These are phyloP conservation scores for Calonectria fujianensis DNA, from an alignment of 2,329 filamentous ascomycete species.

Conservation along the genomic window DNA sequence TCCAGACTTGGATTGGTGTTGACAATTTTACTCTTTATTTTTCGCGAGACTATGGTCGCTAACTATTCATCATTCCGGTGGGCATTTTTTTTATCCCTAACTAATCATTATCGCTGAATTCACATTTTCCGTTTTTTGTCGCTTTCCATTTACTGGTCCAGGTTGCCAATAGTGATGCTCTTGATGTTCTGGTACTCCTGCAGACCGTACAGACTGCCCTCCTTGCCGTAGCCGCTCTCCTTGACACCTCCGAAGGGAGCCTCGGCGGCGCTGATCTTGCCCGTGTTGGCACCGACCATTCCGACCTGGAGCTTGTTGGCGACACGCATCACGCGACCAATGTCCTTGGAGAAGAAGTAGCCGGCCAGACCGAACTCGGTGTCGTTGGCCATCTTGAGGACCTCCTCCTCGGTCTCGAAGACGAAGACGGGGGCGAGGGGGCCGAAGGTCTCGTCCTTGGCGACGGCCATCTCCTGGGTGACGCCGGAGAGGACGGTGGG, in stretches of 20 bases:
- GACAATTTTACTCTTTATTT: constrained; percentile 36
- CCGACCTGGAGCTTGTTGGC: constrained; percentile 76
- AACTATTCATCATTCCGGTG: constrained; percentile 39
- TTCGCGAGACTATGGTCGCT: constrained; percentile 25
- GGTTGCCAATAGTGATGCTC: constrained; percentile 61
- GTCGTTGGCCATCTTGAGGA: constrained; percentile 61
- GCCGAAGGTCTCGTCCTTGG: constrained; percentile 59
- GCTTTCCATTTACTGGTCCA: constrained; percentile 47
- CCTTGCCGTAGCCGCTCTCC: constrained; percentile 61
- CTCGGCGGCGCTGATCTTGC: constrained; percentile 59
- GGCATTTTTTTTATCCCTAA: constrained; percentile 42
- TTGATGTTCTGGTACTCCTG: constrained; percentile 69
- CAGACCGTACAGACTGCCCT: constrained; percentile 67
- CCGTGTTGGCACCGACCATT: constrained; percentile 76
- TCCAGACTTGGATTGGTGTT: neutral
- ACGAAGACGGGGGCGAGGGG: constrained; percentile 56
- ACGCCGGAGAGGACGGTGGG: constrained; percentile 81
- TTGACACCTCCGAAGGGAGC: constrained; percentile 61
- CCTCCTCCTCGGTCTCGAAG: constrained; percentile 63
- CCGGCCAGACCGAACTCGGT: constrained; percentile 62
- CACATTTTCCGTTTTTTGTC: constrained; percentile 40
- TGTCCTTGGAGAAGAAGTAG: constrained; percentile 59
- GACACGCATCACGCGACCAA: constrained; percentile 65
- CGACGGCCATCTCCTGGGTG: constrained; percentile 56
- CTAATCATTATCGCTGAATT: constrained; percentile 53